Evolutionary conservation across 768 basidiomycete species (phyloP).

Genomic region (Pisolithus microcarpus): DNA sequence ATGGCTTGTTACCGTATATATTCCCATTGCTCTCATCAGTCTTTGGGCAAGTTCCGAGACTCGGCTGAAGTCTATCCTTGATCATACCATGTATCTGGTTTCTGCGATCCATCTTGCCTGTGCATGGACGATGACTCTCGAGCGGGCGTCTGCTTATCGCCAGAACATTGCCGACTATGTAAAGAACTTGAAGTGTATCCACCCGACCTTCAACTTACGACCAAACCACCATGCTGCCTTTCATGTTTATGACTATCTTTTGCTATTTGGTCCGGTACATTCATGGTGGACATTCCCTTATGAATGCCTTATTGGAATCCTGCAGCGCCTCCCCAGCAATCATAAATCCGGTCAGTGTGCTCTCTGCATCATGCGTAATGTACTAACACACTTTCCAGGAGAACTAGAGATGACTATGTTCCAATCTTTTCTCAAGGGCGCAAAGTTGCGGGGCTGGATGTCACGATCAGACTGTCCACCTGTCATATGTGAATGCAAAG

Average conservation of each 20-base stretch:
- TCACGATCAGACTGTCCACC: constrained; percentile 1
- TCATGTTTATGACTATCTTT: constrained; percentile 28
- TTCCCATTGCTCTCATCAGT: constrained; percentile 16
- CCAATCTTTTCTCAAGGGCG: constrained; percentile 7
- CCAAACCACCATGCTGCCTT: constrained; percentile 28
- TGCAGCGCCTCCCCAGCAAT: constrained; percentile 31
- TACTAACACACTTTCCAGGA: constrained; percentile 4
- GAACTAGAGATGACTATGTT: constrained; percentile 7
- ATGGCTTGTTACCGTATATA: constrained; percentile 4
- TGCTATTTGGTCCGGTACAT: constrained; percentile 29
- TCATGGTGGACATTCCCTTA: constrained; percentile 37
- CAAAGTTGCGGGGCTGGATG: constrained; percentile 10
- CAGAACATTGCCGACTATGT: constrained; percentile 12
- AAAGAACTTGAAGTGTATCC: constrained; percentile 10
- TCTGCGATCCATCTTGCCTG: constrained; percentile 16
- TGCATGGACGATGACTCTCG: constrained; percentile 6
- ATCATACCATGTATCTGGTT: constrained; percentile 26
- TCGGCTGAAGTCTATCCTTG: constrained; percentile 3
- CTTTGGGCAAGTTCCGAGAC: constrained; percentile 11
- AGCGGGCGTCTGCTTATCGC: constrained; percentile 5
- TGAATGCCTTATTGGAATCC: constrained; percentile 29
- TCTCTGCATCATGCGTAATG: constrained; percentile 3
- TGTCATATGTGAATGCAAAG: constrained; percentile 2
- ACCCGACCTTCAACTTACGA: constrained; percentile 8
- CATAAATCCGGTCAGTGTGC: constrained; percentile 17